Evolutionary conservation across 2,329 filamentous ascomycete species (phyloP).

Genomic region (Tolypocladium inflatum): DNA sequence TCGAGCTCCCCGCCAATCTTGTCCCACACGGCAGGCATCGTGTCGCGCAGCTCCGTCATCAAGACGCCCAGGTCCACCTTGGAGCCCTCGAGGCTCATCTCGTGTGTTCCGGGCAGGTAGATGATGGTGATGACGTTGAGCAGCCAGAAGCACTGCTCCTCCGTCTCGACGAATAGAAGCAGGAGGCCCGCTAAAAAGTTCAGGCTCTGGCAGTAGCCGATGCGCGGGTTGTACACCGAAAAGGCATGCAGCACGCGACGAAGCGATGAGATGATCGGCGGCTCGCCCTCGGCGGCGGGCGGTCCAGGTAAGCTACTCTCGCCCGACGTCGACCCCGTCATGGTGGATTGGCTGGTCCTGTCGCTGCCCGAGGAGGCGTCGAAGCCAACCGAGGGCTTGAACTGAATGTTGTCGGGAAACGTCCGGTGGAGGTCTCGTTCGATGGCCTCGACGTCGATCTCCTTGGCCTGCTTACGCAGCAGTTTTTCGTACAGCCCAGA

Average conservation of each 20-base stretch:
- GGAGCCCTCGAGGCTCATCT: slow-evolving; percentile 79
- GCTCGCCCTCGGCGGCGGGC: slow-evolving; percentile 44
- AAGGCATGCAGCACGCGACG: slow-evolving; percentile 84
- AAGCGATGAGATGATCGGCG: slow-evolving; percentile 69
- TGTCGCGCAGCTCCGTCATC: slow-evolving; percentile 77
- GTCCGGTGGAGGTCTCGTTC: slow-evolving; percentile 90
- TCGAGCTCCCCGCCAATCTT: slow-evolving; percentile 78
- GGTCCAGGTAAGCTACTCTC: slow-evolving; percentile 24
- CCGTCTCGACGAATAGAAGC: slow-evolving; percentile 76
- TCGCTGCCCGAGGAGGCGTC: slow-evolving; percentile 21
- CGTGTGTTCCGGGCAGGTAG: slow-evolving; percentile 86
- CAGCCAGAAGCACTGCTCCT: slow-evolving; percentile 89
- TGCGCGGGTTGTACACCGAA: slow-evolving; percentile 78
- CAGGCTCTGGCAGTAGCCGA: slow-evolving; percentile 91
- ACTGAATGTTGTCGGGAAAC: slow-evolving; percentile 87
- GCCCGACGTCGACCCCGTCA: slow-evolving; percentile 19
- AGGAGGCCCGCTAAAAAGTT: slow-evolving; percentile 91
- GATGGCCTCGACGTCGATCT: slow-evolving; percentile 77
- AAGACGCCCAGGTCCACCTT: slow-evolving; percentile 92
- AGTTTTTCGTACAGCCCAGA: slow-evolving; percentile 68
- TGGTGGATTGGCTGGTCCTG: slow-evolving; percentile 26
- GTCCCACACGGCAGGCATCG: slow-evolving; percentile 73
- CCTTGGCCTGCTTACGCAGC: slow-evolving; percentile 53
- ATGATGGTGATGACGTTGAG: slow-evolving; percentile 84
- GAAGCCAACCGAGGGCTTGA: slow-evolving; percentile 53